Conservation (phyloP, 2,329 filamentous ascomycete species). For the Trichoderma sp. region DNA sequence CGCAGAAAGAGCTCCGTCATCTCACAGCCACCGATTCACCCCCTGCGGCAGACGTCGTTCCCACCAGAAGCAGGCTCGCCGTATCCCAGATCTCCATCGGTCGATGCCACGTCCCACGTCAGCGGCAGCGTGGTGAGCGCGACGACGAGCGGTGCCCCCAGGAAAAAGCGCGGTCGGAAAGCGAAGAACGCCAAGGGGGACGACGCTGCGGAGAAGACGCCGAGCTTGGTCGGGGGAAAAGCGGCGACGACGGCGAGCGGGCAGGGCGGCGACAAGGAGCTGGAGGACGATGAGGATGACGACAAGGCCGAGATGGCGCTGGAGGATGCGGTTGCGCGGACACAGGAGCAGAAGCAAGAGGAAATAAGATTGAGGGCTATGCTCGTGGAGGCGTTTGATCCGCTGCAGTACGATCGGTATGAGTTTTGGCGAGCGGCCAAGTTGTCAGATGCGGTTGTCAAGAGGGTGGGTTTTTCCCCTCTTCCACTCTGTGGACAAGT, state of each 20-base stretch:
- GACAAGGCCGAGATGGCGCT: conserved; percentile 56
- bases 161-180: conserved; percentile 63
- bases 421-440: conserved; percentile 69
- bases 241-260: conserved; percentile 46
- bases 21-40: conserved; percentile 60
- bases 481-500: background rate
- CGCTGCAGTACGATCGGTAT: conserved; percentile 67
- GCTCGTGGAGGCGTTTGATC: conserved; percentile 62
- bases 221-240: conserved; percentile 43
- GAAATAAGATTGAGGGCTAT: conserved; percentile 57
- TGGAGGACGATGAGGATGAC: conserved; percentile 58
- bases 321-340: conserved; percentile 58
- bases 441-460: conserved; percentile 65
- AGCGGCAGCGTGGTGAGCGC: conserved; percentile 59
- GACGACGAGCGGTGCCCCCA: conserved; percentile 39
- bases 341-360: conserved; percentile 66
- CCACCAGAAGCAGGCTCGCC: conserved; percentile 57
- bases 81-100: conserved; percentile 62
- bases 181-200: conserved; percentile 55
- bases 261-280: conserved; percentile 44
- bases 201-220: conserved; percentile 41
- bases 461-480: conserved; percentile 50
- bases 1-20: conserved; percentile 69
- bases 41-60: conserved; percentile 78
- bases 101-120: conserved; percentile 59